Percentiles rank a stretch among this genome's conserved stretches.
phyloP scores from a whole-genome alignment of 179 eudicot species.

The Drosera spatulata region DNA sequence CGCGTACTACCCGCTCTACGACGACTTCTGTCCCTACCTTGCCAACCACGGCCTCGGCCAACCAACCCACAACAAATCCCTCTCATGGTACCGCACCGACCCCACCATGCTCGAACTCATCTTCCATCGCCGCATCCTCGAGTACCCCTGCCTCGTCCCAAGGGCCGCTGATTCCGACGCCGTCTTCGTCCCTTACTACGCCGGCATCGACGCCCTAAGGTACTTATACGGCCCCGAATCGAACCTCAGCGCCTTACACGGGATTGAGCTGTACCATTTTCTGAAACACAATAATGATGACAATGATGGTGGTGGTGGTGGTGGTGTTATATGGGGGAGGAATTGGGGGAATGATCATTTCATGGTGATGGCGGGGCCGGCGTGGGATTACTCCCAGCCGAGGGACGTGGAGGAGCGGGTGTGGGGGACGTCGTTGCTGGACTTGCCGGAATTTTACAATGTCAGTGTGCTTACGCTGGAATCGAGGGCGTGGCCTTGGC shows the following conservation, averaged over 20 bases:
- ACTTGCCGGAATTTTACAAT: constrained; percentile 55
- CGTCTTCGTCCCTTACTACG: constrained; percentile 61
- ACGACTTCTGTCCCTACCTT: constrained; percentile 46
- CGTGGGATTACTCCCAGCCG: constrained; percentile 73
- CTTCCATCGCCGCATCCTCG: constrained; percentile 83
- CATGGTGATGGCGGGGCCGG: constrained; percentile 50
- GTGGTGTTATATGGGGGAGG: constrained; percentile 31
- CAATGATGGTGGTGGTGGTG: too few species aligned
- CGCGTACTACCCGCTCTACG: constrained; percentile 29
- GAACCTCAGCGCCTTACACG: constrained; percentile 54
- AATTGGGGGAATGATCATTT: constrained; percentile 61
- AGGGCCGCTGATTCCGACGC: constrained; percentile 44
- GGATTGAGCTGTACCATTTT: constrained; percentile 30
- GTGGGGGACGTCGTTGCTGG: constrained; percentile 74
- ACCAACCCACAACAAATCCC: constrained; percentile 58
- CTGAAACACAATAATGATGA: constrained; percentile 18
- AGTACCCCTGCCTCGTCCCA: constrained; percentile 63
- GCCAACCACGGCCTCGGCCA: constrained; percentile 77
- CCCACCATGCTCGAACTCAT: constrained; percentile 57
- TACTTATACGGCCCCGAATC: constrained; percentile 49
- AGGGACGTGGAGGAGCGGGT: constrained; percentile 31
- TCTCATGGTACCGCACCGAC: constrained; percentile 75
- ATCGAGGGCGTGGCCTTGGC: constrained; percentile 64
- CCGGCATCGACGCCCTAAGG: constrained; percentile 41
- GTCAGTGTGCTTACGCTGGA: constrained; percentile 55